phyloP scores from a whole-genome alignment of 768 basidiomycete genomes.

The Imleria badia region DNA sequence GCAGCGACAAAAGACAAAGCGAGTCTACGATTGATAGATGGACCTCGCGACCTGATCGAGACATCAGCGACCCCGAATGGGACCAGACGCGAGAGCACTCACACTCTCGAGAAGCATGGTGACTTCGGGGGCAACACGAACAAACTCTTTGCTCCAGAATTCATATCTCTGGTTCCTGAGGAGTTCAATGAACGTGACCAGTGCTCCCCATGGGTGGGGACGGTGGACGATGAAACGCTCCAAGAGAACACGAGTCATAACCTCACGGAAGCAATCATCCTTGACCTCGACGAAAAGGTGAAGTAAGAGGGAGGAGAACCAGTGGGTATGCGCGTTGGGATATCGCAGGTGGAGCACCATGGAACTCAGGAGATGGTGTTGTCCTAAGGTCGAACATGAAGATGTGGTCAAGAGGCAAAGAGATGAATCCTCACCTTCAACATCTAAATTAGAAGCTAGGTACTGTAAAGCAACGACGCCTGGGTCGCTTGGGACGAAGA shows the following conservation, averaged over 20 bases:
- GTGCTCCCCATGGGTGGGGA: slow-evolving; percentile 95
- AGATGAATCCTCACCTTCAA: slow-evolving; percentile 67
- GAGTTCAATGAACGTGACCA: slow-evolving; percentile 92
- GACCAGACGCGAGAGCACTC: slow-evolving; percentile 31
- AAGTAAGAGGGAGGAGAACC: slow-evolving; percentile 91
- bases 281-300: slow-evolving; percentile 82
- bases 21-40: slow-evolving; percentile 75
- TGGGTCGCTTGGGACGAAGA: slow-evolving; percentile 80
- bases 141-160: slow-evolving; percentile 88
- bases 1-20: slow-evolving; percentile 59
- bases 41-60: slow-evolving; percentile 65
- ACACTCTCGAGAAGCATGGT: slow-evolving; percentile 83
- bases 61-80: not conserved
- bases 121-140: slow-evolving; percentile 83
- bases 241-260: slow-evolving; percentile 85
- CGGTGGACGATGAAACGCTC: slow-evolving; percentile 93
- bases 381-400: slow-evolving; percentile 51
- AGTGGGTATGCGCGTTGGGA: slow-evolving; percentile 97
- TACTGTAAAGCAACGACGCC: slow-evolving; percentile 84
- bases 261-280: slow-evolving; percentile 74
- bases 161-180: slow-evolving; percentile 88
- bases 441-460: slow-evolving; percentile 79
- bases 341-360: slow-evolving; percentile 94
- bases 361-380: slow-evolving; percentile 92
- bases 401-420: not conserved